Evolutionary conservation across 2,329 filamentous ascomycete genomes (phyloP), one percentile per base, ranked within the genome.

Genomic region (Colletotrichum costaricense): DNA sequence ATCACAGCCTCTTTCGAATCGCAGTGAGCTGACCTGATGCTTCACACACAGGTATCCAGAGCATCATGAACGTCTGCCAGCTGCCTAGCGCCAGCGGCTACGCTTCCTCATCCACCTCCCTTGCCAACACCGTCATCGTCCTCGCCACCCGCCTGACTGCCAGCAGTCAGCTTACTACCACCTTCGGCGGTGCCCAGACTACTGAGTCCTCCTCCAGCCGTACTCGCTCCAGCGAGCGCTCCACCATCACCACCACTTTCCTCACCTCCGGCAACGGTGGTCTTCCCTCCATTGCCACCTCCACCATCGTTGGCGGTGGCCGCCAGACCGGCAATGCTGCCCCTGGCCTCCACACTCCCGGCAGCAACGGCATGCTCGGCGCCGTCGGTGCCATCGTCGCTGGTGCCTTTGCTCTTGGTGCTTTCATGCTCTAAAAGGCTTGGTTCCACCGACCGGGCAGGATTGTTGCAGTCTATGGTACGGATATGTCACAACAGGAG

Each of bases 161-260:
- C 64, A 73, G 78, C 46, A 78, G 63, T 52, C 80, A 84, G 75
- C 75, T 83, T 67, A 83, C 81, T 22, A 83, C 80, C 30, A 83
- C 82, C 56, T 77, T 83, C 68, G 76, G 75, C 55, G 63, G 67
- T 16, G 38, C 22, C 22, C 49, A 57, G 52, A 55, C 70, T n/a
- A 22, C 58, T 38, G 52, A 58, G 56, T 14, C 58, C 4, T 38
- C 56, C 30, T 58, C 62, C 63, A 60, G 28, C 58, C 30, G 66
- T 28, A 55, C 49, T 56, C 67, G 55, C 30, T 57, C 42, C 60
- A 57, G 14, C 67, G 60, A 71, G 5, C 65, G 59, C 12, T 56
- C 65, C 12, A 49, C 71, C 57, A 60, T 70, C 62, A 73, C 71
- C 67, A 73, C 71, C 67, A 73, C 71, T 38, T 73, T 73, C 71